A percentile compares a stretch with the other conserved stretches of the same genome.
phyloP scores from a whole-genome alignment of 768 basidiomycete species.

The Rhizopogon roseolus region DNA sequence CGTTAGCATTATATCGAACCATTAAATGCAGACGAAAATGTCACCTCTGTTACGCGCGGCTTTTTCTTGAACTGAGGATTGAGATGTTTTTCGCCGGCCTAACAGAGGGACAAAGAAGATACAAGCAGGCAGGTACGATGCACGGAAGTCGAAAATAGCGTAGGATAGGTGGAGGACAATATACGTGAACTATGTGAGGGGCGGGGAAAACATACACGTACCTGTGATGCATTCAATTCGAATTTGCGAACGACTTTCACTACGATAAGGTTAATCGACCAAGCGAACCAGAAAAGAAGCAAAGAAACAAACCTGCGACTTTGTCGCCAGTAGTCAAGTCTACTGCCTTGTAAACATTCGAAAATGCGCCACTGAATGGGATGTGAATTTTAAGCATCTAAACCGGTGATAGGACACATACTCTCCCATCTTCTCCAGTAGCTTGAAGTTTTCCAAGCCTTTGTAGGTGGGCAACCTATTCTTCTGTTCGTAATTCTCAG shows the following conservation, averaged over 20 bases:
- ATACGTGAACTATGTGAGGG: conserved; percentile 23
- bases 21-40: conserved; percentile 18
- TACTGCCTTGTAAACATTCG: conserved; percentile 94
- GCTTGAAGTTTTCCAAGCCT: conserved; percentile 75
- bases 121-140: conserved; percentile 6
- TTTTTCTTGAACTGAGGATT: conserved; percentile 94
- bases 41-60: conserved; percentile 97
- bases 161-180: conserved; percentile 14
- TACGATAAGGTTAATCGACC: conserved; percentile 24
- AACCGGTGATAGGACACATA: conserved; percentile 38
- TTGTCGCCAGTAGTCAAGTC: conserved; percentile 71
- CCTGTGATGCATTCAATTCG: conserved; percentile 88
- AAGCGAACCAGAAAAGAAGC: background rate
- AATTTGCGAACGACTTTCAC: conserved; percentile 95
- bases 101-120: conserved; percentile 26
- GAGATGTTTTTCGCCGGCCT: conserved; percentile 92
- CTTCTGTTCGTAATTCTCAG: conserved; percentile 71
- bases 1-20: conserved; percentile 12
- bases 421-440: conserved; percentile 92
- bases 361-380: conserved; percentile 80
- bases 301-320: conserved; percentile 65
- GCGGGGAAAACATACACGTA: conserved; percentile 38
- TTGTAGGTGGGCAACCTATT: conserved; percentile 80
- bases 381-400: conserved; percentile 8
- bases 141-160: conserved; percentile 18